Evolutionary conservation across 768 basidiomycete genomes (phyloP), one percentile per base, ranked within the genome.

Genomic region (Artomyces pyxidatus): DNA sequence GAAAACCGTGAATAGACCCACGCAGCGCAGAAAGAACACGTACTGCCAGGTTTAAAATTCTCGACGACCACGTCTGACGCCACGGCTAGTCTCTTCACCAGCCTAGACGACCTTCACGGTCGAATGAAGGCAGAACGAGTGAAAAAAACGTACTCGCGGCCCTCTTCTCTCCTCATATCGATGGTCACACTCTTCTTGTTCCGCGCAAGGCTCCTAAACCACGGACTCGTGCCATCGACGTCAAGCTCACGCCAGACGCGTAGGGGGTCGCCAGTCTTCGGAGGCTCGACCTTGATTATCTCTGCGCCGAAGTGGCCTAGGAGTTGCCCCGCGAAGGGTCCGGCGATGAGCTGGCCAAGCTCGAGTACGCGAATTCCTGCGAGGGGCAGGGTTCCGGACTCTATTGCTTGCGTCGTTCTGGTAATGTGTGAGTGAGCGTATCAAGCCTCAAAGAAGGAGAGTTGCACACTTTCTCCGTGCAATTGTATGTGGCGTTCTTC

Each of bases 181-280:
- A 86, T 81, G 8, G 77, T 77, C 17, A 85, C 75, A 49, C 82
- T 85, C 65, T 82, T 85, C 70, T 86, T 87, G 63, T 86, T 85
- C 44, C 84, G 68, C 8, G 68, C 83, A 22, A 85, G 73, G 54
- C 83, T 83, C 38, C 83, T 68, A 62, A 83, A 86, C 85, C 85
- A 85, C 0, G 82, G 83, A 54, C 83, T 83, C 0, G 78, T 77
- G 1, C 83, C 82, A 53, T 85, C 83, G 0, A 76, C 69, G 52
- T 87, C 84, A 21, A 83, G 70, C 54, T 85, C 84, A 44, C 84
- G 67, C 81, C 81, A 85, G 2, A 82, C 77, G 4, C 84, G 78
- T 22, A 85, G 64, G 6, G 83, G 82, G 54, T 86, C 83, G 4
- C 84, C 84, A 9, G 63, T 65, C 9, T 68, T 68, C 1, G 83